These are phyloP conservation scores for Saccharomyces kudriavzevii DNA, from an alignment of 805 yeast genomes.

Conservation along the genomic window DNA sequence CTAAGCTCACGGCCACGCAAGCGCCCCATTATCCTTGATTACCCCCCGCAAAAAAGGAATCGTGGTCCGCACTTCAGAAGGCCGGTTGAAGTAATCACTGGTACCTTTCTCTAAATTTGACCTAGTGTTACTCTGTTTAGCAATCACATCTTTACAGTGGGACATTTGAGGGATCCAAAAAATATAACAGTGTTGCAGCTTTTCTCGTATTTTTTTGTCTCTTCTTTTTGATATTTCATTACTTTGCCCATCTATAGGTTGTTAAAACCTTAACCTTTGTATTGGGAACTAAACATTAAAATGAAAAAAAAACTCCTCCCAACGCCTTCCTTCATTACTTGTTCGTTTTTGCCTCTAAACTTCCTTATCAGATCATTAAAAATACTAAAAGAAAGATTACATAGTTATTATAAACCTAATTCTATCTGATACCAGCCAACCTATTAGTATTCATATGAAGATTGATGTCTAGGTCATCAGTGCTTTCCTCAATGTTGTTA, in stretches of 20 bases:
- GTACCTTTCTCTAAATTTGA: background rate
- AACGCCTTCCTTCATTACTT: background rate
- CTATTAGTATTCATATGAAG: constrained; percentile 70
- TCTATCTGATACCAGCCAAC: constrained; percentile 45
- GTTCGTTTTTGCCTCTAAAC: background rate
- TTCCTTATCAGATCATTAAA: background rate
- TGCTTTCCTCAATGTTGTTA: constrained; percentile 69
- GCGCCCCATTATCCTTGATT: background rate
- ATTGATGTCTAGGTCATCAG: constrained; percentile 76
- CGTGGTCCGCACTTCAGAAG: background rate
- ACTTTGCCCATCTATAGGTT: background rate
- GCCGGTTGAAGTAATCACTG: background rate
- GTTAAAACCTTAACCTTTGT: background rate
- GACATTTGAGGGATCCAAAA: no score
- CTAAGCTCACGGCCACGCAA: background rate
- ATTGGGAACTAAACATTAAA: background rate
- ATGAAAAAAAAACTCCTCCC: background rate
- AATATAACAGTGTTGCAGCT: background rate
- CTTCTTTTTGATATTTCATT: background rate
- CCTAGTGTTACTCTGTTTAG: no score
- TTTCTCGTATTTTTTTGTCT: background rate
- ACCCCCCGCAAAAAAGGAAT: background rate
- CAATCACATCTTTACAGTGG: no score
- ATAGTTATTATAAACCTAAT: background rate
- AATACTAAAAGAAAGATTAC: background rate